Base-by-base conservation (phyloP, 495 filamentous ascomycete genomes). In the Hamigera avellanea region DNA sequence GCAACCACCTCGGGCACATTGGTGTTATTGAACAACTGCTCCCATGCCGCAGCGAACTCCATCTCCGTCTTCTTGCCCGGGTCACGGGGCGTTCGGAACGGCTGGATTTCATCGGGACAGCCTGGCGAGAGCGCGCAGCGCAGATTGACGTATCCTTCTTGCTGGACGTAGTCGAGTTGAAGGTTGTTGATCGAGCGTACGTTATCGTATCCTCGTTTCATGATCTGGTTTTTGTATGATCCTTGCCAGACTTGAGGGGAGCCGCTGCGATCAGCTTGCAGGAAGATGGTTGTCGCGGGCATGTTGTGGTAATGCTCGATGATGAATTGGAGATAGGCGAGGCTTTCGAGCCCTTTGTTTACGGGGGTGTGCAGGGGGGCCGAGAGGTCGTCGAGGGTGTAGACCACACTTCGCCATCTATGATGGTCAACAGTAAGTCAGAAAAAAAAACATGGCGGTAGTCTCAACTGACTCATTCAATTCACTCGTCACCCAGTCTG, bases 371-470 rank as follows among this genome's bases (percentile, higher is more conserved):
- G 37, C 29, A 53, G 52, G 6, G 59, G 48, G 6, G 73, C 66
- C 1, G 49, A 53, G 27, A 63, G 67, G 37, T 73, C 69, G 49
- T 84, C 73, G 33, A 72, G 75, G 17, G 67, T 64, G 50, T 84
- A 85, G 27, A 80, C 54, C 36, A 63, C 62, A 23, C 50, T 47
- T 27, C 59, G 55, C 64, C 64, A 69, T 42, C 66, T 70, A 33
- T 3, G 16, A 7, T 42, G 21, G 21, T 30, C 28, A 12, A 6
- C n/a, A 6, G 28, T 15, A 30, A 4, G 5, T 30, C 5, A 30
- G 12, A 6, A 30, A 6, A 13, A 30, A 13, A 30, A 26, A 26
- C 7, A 26, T 7, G 12, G 12, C 7, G 12, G 12, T 7, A 7
- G 7, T 30, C 12, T 13, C 28, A 6, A 30, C 28, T 15, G 5